Evolutionary conservation across 2,329 filamentous ascomycete genomes (phyloP).

Genomic region (Geosmithia flava): DNA sequence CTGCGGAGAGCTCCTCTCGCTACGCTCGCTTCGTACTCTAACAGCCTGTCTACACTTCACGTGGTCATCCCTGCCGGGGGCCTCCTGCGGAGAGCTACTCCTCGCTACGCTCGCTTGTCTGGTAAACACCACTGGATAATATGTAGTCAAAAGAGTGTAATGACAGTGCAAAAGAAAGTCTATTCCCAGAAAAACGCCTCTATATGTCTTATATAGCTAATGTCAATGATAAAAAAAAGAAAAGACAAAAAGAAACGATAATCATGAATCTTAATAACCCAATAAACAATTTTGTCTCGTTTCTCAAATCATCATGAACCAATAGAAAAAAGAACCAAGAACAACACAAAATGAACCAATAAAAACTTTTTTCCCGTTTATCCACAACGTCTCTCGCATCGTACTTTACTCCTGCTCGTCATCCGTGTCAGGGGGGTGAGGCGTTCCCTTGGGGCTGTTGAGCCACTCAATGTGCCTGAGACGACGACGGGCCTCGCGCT

Average conservation of each 20-base stretch:
- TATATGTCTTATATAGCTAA: neutral
- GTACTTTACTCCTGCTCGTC: conserved; percentile 43
- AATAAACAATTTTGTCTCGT: neutral
- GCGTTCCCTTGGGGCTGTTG: conserved; percentile 75
- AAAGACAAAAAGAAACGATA: neutral
- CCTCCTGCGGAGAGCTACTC: no score
- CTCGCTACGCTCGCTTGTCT: neutral
- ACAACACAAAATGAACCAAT: no score
- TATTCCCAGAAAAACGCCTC: conserved; percentile 3
- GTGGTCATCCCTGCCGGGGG: no score
- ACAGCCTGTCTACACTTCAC: no score
- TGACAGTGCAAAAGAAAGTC: neutral
- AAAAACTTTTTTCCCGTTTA: no score
- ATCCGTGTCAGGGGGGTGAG: conserved; percentile 64
- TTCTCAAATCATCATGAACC: conserved; percentile 1
- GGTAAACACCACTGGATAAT: no score
- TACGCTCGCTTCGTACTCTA: no score
- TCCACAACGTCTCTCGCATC: no score
- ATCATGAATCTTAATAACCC: neutral
- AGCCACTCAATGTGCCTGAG: conserved; percentile 79
- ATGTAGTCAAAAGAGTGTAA: no score
- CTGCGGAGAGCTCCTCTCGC: no score
- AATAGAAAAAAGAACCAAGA: no score
- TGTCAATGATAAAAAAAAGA: neutral
- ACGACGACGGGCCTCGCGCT: conserved; percentile 74